These are phyloP conservation scores for Eucalyptus cloeziana DNA, from an alignment of 345 rosid species.

Conservation along the genomic window DNA sequence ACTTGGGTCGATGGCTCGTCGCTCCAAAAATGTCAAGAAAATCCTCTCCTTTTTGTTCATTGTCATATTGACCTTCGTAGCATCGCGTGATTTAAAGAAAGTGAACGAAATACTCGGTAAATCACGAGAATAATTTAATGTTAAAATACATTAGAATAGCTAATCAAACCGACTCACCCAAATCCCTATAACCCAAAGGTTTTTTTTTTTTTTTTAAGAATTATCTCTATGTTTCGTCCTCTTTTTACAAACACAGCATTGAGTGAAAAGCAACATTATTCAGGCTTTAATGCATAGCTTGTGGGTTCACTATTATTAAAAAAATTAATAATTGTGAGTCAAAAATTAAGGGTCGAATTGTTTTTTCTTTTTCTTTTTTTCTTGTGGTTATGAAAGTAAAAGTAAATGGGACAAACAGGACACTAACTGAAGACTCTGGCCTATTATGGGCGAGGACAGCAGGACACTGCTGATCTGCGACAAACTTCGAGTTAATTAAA, in stretches of 20 bases:
- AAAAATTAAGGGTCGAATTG: neutral
- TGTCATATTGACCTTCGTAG: neutral
- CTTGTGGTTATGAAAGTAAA: neutral
- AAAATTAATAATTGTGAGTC: neutral
- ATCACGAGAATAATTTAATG: neutral
- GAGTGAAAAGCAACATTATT: neutral
- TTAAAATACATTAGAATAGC: neutral
- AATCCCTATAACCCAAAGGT: neutral
- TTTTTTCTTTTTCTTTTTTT: neutral
- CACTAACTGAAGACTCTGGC: neutral
- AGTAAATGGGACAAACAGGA: neutral
- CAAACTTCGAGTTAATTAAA: neutral
- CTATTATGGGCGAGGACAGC: neutral
- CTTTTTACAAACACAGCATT: neutral
- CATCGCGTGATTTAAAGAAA: neutral
- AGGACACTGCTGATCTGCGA: neutral
- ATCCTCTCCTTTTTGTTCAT: neutral
- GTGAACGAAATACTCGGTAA: neutral
- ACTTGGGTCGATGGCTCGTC: neutral
- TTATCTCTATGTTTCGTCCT: neutral
- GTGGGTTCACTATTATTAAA: neutral
- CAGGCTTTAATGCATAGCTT: neutral
- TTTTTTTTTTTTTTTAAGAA: neutral
- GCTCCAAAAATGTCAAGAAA: neutral
- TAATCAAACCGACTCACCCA: neutral